Evolutionary conservation across 768 basidiomycete genomes (phyloP).

Genomic region (Boletus subparvulus): DNA sequence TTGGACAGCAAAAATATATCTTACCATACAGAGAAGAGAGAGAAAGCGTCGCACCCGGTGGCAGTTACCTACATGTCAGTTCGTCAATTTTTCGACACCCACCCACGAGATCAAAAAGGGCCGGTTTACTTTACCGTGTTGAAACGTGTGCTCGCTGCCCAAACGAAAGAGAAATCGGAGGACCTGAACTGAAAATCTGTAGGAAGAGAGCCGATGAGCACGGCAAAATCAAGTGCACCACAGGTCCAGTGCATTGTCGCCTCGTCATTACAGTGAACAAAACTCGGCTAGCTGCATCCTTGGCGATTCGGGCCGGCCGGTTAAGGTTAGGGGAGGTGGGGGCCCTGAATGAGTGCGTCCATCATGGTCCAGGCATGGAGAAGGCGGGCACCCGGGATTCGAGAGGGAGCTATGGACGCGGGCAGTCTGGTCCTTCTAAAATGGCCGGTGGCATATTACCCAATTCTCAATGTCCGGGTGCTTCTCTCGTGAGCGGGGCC

Average conservation of each 20-base stretch:
- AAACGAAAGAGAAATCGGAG: not conserved
- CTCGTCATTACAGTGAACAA: not conserved
- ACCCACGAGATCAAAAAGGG: not conserved
- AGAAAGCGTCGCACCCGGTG: not conserved
- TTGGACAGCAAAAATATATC: not conserved
- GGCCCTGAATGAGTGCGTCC: not conserved
- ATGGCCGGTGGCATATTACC: not conserved
- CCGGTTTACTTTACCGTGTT: not conserved
- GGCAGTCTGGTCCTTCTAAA: not conserved
- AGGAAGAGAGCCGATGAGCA: not conserved
- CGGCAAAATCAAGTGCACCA: not conserved
- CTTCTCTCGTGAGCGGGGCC: not conserved
- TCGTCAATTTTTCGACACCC: not conserved
- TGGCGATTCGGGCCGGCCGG: conserved; percentile 4
- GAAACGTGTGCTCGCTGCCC: not conserved
- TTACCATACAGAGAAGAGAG: conserved; percentile 3
- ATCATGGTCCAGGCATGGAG: not conserved
- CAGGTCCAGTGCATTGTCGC: not conserved
- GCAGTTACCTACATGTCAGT: not conserved
- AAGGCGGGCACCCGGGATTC: not conserved
- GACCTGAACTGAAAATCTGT: not conserved
- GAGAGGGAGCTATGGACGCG: not conserved
- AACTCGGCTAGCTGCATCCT: not conserved
- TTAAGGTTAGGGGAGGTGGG: not conserved
- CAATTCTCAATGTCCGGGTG: not conserved